phyloP scores from a whole-genome alignment of 352 stramenopile genomes.

The Plasmopara halstedii region DNA sequence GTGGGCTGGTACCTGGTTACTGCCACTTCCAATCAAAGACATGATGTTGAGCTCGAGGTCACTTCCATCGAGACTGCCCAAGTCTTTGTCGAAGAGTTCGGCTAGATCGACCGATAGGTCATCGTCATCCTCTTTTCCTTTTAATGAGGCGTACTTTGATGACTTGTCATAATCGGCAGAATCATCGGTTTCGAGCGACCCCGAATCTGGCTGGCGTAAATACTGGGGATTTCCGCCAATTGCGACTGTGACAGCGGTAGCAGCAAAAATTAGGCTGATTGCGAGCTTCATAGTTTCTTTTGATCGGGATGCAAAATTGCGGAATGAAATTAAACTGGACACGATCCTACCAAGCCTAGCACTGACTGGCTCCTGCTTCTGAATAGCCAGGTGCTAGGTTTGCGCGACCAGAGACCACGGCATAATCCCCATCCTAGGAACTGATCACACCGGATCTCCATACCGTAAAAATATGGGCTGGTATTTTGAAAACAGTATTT shows the following conservation, averaged over 20 bases:
- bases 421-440: slow-evolving; percentile 21
- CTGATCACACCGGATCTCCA: neutral
- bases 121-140: slow-evolving; percentile 11
- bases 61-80: slow-evolving; percentile 7
- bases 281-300: slow-evolving; percentile 21
- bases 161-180: slow-evolving; percentile 11
- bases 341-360: neutral
- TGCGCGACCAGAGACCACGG: slow-evolving; percentile 8
- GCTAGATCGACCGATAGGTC: slow-evolving; percentile 16
- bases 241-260: slow-evolving; percentile 11
- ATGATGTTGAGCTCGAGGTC: slow-evolving; percentile 13
- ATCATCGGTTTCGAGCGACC: neutral
- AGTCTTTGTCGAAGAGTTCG: slow-evolving; percentile 15
- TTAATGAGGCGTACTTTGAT: slow-evolving; percentile 7
- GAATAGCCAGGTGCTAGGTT: slow-evolving; percentile 17
- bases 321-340: slow-evolving; percentile 14
- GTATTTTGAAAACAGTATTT: no score
- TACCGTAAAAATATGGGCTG: no score
- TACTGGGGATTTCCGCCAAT: slow-evolving; percentile 10
- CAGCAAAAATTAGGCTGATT: slow-evolving; percentile 15
- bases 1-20: slow-evolving; percentile 14
- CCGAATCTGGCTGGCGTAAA: slow-evolving; percentile 6
- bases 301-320: slow-evolving; percentile 12
- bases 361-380: neutral
- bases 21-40: slow-evolving; percentile 17